Percentiles rank a stretch among this genome's conserved stretches.
Conservation (phyloP, 768 basidiomycete species). For the Suillus hirtellus region DNA sequence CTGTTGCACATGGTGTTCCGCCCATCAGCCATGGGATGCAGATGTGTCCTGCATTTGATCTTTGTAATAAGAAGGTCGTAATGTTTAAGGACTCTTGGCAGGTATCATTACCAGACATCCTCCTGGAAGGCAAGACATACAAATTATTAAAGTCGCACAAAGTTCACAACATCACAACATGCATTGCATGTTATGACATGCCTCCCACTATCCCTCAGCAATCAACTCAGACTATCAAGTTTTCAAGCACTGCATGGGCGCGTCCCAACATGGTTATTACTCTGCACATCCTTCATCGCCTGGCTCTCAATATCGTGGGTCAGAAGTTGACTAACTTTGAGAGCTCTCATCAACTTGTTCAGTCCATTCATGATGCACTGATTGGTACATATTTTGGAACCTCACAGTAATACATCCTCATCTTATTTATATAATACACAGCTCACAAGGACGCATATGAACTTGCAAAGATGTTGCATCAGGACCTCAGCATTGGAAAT, state of each 20-base stretch:
- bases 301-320: conserved; percentile 4
- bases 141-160: neutral
- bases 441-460: conserved; percentile 4
- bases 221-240: neutral
- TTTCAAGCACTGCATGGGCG: neutral
- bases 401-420: neutral
- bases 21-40: too few relatives aligned
- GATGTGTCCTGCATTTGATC: too few relatives aligned
- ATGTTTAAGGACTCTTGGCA: too few relatives aligned
- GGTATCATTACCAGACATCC: too few relatives aligned
- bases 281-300: conserved; percentile 4
- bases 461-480: neutral
- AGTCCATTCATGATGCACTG: conserved; percentile 4
- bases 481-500: too few relatives aligned
- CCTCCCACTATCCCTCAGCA: neutral
- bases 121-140: conserved; percentile 10
- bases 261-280: neutral
- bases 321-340: neutral
- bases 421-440: neutral
- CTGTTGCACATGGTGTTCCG: too few relatives aligned
- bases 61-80: too few relatives aligned
- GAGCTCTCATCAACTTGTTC: conserved; percentile 1
- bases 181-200: conserved; percentile 1
- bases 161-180: conserved; percentile 1
- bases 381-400: neutral